Base-by-base conservation (phyloP, 257 asterid species). In the Handroanthus guayacan region DNA sequence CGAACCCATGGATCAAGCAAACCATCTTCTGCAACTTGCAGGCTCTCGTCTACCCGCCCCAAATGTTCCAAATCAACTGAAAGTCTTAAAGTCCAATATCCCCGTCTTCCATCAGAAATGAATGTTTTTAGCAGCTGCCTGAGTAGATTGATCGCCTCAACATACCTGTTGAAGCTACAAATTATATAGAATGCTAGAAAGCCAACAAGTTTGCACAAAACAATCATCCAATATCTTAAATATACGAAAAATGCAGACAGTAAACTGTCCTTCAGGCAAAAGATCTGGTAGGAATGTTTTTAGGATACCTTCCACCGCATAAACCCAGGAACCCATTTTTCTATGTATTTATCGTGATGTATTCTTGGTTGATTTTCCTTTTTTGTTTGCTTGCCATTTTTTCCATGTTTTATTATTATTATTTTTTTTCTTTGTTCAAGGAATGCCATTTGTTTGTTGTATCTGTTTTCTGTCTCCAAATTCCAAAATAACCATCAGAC, bases 1-100 rank as follows among this genome's bases (percentile, higher is more conserved):
- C 97, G 97, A 77, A 95, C 90, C 97, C 99, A 92, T 67, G 94
- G 88, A 87, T 95, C 97, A 51, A 78, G 83, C 77, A 95, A 69
- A 63, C 93, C 93, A 80, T 85, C 84, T 85, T 92, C 99, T 7
- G 98, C 98, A 81, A 87, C 91, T 80, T 74, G 87, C 79, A 94
- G 89, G 83, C 99, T 94, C 75, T 94, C 99, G 38, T 89, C 92
- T 50, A 87, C 48, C 72, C 83, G 85, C 44, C 93, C 97, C 48
- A 91, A 80, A 85, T 92, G 98, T 84, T 95, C 99, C 82, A 95
- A 84, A 85, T 95, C 94, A 75, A 91, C 75, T 43, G 99, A 91
- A 78, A 95, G 94, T 82, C 99, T 85, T 44, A 92, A 88, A 50
- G 88, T 79, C 99, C 98, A 92, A 81, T 92, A 91, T 64, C 99